Evolutionary conservation across 441 rosid genomes (phyloP), one percentile per base, ranked within the genome.

Genomic region (Adansonia rubrostipa): DNA sequence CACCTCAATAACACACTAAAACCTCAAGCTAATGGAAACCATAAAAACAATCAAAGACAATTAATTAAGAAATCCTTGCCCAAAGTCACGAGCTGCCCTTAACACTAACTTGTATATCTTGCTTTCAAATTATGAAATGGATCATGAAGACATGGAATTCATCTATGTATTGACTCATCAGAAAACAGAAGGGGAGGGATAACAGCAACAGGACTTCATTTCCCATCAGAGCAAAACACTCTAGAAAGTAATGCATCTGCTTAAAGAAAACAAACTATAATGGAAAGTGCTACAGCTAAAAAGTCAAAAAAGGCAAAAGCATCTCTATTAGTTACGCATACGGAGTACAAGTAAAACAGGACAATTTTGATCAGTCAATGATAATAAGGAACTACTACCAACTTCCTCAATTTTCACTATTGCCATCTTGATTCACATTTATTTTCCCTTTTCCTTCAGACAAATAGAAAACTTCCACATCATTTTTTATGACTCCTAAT

Each of bases 111-210:
- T 54, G 8, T 72, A 17, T 72, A 47, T 54, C 63, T 54, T 33
- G 11, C 51, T n/a, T 54, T 22, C 33, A 54, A 36, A 36, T 36
- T n/a, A 33, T 17, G 64, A 72, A 42, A 72, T 54, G 48, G 20
- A 36, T 54, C 60, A n/a, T 36, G 24, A 72, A 72, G 47, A 63
- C 63, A 70, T 28, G 74, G 58, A 70, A 51, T 71, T 53, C 24
- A 53, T 28, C 24, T 45, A 47, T 68, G 73, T 44, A 47, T 15
- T 0, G 1, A 22, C 47, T 53, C 48, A 71, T 28, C 61, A 71
- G 47, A 36, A 51, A 33, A 72, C 4, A 72, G 10, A 36, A 71
- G 17, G 17, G 33, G 47, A 54, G n/a, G 54, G 28, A 17, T 9
- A 36, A 72, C 64, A 72, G 42, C 24, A 51, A 14, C 75, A 10